phyloP scores from a whole-genome alignment of 495 filamentous ascomycete species.

The Aspergillus nanangensis region DNA sequence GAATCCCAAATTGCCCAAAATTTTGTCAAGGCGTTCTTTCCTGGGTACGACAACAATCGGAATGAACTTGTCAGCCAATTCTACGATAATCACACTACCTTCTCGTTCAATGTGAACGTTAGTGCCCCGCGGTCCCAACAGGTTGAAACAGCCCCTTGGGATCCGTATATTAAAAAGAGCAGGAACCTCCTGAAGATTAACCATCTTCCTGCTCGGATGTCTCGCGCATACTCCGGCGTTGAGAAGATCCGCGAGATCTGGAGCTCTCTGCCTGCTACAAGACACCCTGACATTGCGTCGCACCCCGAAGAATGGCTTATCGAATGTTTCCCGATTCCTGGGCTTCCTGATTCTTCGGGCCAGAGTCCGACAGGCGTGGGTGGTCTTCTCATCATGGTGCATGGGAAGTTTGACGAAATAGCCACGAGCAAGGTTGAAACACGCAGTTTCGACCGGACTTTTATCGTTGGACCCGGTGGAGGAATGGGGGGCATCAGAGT shows the following conservation, averaged over 20 bases:
- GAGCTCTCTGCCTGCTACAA: conserved; percentile 65
- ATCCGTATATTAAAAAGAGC: conserved; percentile 71
- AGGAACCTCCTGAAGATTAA: conserved; percentile 73
- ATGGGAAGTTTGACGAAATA: conserved; percentile 79
- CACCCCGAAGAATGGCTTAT: conserved; percentile 69
- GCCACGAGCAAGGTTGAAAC: conserved; percentile 48
- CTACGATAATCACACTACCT: conserved; percentile 75
- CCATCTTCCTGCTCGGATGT: conserved; percentile 51
- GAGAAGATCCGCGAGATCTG: conserved; percentile 66
- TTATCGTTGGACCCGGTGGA: conserved; percentile 74
- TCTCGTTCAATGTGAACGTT: conserved; percentile 71
- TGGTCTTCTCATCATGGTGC: conserved; percentile 73
- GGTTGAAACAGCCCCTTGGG: conserved; percentile 53
- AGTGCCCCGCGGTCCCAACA: conserved; percentile 50
- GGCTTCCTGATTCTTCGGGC: conserved; percentile 66
- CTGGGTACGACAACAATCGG: conserved; percentile 71
- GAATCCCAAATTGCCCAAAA: conserved; percentile 66
- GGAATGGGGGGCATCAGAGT: conserved; percentile 63
- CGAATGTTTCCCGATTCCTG: conserved; percentile 73
- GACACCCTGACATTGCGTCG: conserved; percentile 62
- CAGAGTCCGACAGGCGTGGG: conserved; percentile 60
- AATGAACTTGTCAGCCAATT: conserved; percentile 54
- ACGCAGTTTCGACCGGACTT: conserved; percentile 81
- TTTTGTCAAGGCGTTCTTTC: conserved; percentile 72
- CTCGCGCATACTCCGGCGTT: conserved; percentile 60